Evolutionary conservation across 148 eudicot species (phyloP).

Genomic region (Polygonum maritimum): DNA sequence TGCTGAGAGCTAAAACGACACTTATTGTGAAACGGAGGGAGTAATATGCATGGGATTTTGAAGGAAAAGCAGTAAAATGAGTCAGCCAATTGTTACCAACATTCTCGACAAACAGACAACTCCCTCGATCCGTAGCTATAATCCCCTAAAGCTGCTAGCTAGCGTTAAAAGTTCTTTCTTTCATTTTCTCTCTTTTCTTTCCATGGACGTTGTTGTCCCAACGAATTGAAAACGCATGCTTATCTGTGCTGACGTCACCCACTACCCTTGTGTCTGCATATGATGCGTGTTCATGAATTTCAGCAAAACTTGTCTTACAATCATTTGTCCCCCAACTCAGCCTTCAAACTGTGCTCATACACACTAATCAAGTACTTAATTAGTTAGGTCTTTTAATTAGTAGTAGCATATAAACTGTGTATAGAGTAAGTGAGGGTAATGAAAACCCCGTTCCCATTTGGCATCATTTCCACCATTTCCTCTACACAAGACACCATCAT

Average conservation of each 20-base stretch:
- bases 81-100: neutral
- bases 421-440: neutral
- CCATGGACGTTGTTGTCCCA: no score
- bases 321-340: neutral
- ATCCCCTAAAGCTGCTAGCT: no score
- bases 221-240: constrained; percentile 2
- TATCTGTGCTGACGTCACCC: constrained; percentile 3
- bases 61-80: neutral
- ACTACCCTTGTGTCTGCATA: neutral
- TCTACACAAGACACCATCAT: constrained; percentile 23
- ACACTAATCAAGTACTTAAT: no score
- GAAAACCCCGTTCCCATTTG: neutral
- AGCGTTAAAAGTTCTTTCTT: no score
- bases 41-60: no score
- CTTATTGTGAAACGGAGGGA: no score
- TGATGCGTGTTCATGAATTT: neutral
- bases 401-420: neutral
- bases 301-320: neutral
- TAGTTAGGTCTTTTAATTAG: neutral
- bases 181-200: neutral
- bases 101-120: constrained; percentile 9
- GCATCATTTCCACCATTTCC: neutral
- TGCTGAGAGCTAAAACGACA: no score
- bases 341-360: no score
- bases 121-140: neutral